These are phyloP conservation scores for Inonotus hispidus DNA, from an alignment of 1,284 basidiomycete species.

Conservation along the genomic window DNA sequence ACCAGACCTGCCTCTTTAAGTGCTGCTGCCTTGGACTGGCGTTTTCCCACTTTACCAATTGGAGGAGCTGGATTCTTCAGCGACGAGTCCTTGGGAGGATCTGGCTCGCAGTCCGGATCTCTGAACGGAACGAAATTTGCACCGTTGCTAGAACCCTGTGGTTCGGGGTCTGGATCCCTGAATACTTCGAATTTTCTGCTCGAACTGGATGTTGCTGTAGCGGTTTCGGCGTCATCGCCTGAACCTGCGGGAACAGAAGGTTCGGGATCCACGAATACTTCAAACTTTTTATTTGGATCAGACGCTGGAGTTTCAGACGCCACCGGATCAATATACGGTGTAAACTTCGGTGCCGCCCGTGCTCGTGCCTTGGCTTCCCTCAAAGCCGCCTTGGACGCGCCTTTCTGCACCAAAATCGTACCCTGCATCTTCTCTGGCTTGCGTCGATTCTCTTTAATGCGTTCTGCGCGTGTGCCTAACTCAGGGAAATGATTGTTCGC, in stretches of 20 bases:
- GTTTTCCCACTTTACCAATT: constrained; percentile 15
- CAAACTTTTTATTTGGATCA: not conserved
- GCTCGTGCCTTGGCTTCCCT: constrained; percentile 7
- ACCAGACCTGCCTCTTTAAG: constrained; percentile 13
- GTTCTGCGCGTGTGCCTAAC: constrained; percentile 64
- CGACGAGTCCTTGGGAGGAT: constrained; percentile 22
- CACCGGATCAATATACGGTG: constrained; percentile 17
- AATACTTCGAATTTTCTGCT: not conserved
- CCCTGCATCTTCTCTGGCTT: constrained; percentile 62
- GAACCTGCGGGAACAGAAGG: not conserved
- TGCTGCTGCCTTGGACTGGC: constrained; percentile 12
- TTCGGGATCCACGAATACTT: not conserved
- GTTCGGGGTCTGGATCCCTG: not conserved
- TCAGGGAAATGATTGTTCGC: constrained; percentile 53
- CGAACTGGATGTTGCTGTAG: not conserved
- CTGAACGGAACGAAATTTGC: constrained; percentile 13
- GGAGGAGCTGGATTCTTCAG: constrained; percentile 31
- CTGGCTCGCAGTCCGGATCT: constrained; percentile 40
- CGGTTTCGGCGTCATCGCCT: not conserved
- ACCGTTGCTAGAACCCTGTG: not conserved
- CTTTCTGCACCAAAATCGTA: constrained; percentile 46
- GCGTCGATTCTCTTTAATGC: constrained; percentile 69
- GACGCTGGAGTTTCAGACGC: constrained; percentile 23
- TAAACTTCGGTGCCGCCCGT: constrained; percentile 15
- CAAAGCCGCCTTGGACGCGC: constrained; percentile 12